A percentile compares a stretch with the other conserved stretches of the same genome.
Conservation (phyloP, 176 grass and related monocot genomes). For the Oryza nivara region DNA sequence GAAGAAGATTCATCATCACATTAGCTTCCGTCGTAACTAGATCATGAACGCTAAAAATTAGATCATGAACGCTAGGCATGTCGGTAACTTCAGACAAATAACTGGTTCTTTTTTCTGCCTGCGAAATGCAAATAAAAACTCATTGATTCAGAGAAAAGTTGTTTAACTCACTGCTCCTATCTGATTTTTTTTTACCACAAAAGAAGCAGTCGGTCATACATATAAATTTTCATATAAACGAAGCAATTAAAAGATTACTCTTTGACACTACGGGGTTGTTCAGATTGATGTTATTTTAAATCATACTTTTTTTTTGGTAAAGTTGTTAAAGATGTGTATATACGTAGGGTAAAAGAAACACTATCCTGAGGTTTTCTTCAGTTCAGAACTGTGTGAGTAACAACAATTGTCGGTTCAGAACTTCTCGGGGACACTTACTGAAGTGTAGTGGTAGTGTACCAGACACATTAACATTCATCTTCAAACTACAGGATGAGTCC, state of each 20-base stretch:
- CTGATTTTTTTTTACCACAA: not conserved
- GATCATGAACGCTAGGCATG: not conserved
- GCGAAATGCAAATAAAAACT: not conserved
- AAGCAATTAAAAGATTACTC: no score
- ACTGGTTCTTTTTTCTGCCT: not conserved
- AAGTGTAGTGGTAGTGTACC: not conserved
- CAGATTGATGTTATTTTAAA: no score
- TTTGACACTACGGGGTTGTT: not conserved
- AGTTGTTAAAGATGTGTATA: no score
- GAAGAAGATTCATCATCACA: not conserved
- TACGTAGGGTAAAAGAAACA: not conserved
- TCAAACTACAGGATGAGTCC: not conserved
- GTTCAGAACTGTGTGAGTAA: not conserved
- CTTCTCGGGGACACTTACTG: no score
- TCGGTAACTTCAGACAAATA: not conserved
- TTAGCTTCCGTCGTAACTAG: not conserved
- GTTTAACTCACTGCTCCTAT: not conserved
- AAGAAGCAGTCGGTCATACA: not conserved
- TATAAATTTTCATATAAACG: not conserved
- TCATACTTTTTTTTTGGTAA: no score
- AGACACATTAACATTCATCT: not conserved
- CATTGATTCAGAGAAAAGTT: not conserved
- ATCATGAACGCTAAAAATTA: not conserved
- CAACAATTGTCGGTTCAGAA: slow-evolving; percentile 1
- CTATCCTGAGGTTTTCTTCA: not conserved